A percentile compares a stretch with the other conserved stretches of the same genome.
Evolutionary conservation across 306 rosid genomes (phyloP).

Genomic region (Cucumis hystrix): DNA sequence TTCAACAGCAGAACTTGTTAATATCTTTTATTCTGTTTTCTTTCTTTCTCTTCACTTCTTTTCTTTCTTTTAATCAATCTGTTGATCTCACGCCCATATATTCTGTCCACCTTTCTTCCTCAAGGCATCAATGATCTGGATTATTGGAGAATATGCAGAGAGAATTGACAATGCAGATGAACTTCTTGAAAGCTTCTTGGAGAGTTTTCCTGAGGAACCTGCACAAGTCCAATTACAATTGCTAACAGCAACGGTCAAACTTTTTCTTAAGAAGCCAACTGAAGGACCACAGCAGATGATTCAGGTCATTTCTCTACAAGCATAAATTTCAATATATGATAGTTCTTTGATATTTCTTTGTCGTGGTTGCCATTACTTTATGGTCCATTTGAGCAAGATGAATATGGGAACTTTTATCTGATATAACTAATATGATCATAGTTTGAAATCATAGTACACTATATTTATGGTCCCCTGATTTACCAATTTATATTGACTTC

Average conservation of each 20-base stretch:
- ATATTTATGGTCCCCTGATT: background rate
- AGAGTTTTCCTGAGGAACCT: constrained; percentile 90
- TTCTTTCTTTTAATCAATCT: background rate
- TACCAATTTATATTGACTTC: background rate
- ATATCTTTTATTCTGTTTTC: background rate
- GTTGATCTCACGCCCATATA: background rate
- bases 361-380: background rate
- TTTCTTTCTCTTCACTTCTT: background rate
- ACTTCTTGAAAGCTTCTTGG: constrained; percentile 97
- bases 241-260: constrained; percentile 97
- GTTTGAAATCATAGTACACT: background rate
- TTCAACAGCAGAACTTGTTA: background rate
- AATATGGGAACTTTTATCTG: background rate
- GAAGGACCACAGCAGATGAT: constrained; percentile 99
- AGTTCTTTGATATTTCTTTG: background rate
- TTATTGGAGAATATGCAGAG: constrained; percentile 98
- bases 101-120: background rate
- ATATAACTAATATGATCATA: background rate
- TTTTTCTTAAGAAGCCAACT: constrained; percentile 97
- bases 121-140: constrained; percentile 99
- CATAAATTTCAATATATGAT: background rate
- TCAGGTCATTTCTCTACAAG: constrained; percentile 45
- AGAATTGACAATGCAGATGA: constrained; percentile 99
- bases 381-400: background rate
- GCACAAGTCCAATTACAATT: constrained; percentile 94